Evolutionary conservation across 352 stramenopile species (phyloP), one percentile per base, ranked within the genome.

Genomic region (Phytophthora palmivora): DNA sequence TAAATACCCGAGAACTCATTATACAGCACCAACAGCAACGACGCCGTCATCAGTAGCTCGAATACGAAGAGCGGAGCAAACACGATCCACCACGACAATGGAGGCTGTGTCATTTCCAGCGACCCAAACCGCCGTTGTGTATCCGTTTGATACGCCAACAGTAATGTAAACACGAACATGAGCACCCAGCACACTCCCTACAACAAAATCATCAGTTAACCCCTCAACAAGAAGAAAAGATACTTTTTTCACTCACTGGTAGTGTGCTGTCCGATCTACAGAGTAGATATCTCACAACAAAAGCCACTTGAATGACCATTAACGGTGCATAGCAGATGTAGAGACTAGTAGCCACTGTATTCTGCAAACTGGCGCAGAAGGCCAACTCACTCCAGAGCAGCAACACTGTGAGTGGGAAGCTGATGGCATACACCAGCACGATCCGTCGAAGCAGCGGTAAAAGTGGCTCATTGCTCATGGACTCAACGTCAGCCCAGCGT

Each of bases 361-460:
- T 67, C 50, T 86, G 67, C 16, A 95, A 58, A 36, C 83, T 82
- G 24, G 83, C 84, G 42, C 86, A 95, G 46, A 95, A 95, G 15
- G 86, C 86, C 45, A 95, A 42, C 52, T 95, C 80, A 56, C 84
- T 92, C 86, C 84, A 95, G 9, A 95, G 71, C 57, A 95, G 58
- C 48, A 95, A 60, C 46, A 87, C 37, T 15, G 76, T 67, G n/a
- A 95, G 67, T 33, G 86, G 86, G 21, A 92, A 68, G 47, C 72
- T 92, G 38, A 92, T 73, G 32, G 75, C 79, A 63, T 95, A 95
- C 16, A 95, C 63, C 19, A 91, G 67, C 26, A 95, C 70, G 37
- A 95, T 89, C 26, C 85, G 71, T 30, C 84, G 76, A 48, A 95
- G 55, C 30, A 95, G 72, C 39, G 86, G 86, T 53, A 95, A 59